A percentile compares a stretch with the other conserved stretches of the same genome.
These are phyloP conservation scores for Myriangium duriaei DNA, from an alignment of 2,329 filamentous ascomycete genomes.

Conservation along the genomic window DNA sequence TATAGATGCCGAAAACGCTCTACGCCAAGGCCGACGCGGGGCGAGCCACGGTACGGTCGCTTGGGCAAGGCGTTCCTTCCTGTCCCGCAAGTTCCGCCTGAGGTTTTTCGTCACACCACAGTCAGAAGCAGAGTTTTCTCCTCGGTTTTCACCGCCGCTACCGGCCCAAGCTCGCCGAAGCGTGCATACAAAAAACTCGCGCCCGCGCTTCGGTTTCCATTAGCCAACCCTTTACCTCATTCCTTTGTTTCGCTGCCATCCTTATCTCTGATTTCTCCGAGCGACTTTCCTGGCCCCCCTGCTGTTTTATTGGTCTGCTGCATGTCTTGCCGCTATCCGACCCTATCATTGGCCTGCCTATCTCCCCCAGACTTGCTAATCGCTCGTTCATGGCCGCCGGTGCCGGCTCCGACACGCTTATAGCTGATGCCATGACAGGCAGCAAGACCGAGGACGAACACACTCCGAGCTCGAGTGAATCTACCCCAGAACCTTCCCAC, in stretches of 20 bases:
- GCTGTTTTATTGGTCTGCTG: conserved; percentile 22
- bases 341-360: neutral
- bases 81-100: too few species aligned
- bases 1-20: too few species aligned
- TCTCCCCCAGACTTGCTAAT: conserved; percentile 20
- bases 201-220: conserved; percentile 28
- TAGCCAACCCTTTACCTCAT: conserved; percentile 38
- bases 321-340: too few species aligned
- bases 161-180: conserved; percentile 27
- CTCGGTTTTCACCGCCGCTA: conserved; percentile 20
- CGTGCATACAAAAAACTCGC: conserved; percentile 26
- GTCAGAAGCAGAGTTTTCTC: conserved; percentile 31
- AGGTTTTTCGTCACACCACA: too few species aligned
- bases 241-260: conserved; percentile 24
- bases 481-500: conserved; percentile 35
- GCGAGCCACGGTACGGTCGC: too few species aligned
- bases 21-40: too few species aligned
- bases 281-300: conserved; percentile 11
- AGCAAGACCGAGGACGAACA: conserved; percentile 28
- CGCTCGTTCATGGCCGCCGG: too few species aligned
- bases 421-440: conserved; percentile 32
- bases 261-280: conserved; percentile 11
- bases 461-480: conserved; percentile 34
- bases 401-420: too few species aligned
- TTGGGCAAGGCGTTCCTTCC: too few species aligned